phyloP scores from a whole-genome alignment of 352 stramenopile species.

The Pythium sp. region DNA sequence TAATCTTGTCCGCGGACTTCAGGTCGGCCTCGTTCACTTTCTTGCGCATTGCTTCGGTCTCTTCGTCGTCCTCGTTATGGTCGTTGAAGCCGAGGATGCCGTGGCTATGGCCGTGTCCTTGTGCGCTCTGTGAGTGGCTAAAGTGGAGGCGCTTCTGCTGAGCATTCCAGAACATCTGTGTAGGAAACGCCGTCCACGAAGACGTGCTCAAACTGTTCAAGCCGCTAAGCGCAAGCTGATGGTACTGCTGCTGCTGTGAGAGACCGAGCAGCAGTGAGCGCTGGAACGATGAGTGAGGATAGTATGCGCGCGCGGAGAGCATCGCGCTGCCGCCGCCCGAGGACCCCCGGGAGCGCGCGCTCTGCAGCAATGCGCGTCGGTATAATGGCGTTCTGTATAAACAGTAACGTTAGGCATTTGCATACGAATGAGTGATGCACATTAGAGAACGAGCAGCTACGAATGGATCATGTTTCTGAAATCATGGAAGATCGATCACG shows the following conservation, averaged over 20 bases:
- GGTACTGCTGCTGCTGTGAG: neutral
- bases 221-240: neutral
- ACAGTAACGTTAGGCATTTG: neutral
- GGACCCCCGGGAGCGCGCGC: neutral
- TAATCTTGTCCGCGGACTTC: conserved; percentile 56
- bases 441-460: neutral
- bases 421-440: neutral
- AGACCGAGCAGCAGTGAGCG: neutral
- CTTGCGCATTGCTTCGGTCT: conserved; percentile 24
- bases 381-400: conserved; percentile 8
- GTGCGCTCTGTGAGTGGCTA: conserved; percentile 2
- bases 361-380: conserved; percentile 9
- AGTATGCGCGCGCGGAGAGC: neutral
- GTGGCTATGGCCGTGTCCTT: conserved; percentile 39
- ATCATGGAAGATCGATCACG: neutral
- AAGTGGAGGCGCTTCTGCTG: conserved; percentile 15
- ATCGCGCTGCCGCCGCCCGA: neutral
- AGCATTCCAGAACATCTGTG: neutral
- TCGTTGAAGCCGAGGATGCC: conserved; percentile 25
- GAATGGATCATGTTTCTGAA: neutral
- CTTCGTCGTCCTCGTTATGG: conserved; percentile 25
- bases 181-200: neutral
- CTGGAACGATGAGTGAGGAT: neutral
- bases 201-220: neutral
- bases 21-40: conserved; percentile 36